These are phyloP conservation scores for Heliosperma pusillum DNA, from an alignment of 148 eudicot species.

Conservation along the genomic window DNA sequence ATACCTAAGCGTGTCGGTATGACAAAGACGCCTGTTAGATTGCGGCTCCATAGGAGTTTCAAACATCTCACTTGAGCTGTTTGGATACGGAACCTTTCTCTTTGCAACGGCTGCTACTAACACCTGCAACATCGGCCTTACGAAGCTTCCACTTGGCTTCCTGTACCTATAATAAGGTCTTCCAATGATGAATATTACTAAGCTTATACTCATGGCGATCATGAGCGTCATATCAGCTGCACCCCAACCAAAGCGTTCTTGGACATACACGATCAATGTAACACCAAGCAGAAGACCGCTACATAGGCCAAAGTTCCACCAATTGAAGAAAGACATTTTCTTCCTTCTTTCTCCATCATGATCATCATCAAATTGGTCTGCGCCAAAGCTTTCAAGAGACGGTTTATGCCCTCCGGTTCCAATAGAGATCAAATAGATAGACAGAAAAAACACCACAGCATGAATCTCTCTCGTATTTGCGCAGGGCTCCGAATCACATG, in stretches of 20 bases:
- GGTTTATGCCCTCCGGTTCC: constrained; percentile 92
- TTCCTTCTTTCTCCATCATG: constrained; percentile 48
- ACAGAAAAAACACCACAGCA: constrained; percentile 47
- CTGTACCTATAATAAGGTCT: constrained; percentile 65
- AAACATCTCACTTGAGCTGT: not conserved
- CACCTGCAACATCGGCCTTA: constrained; percentile 63
- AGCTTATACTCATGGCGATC: constrained; percentile 35
- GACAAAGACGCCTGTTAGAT: constrained; percentile 9
- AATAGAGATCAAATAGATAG: constrained; percentile 58
- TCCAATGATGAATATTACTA: constrained; percentile 51
- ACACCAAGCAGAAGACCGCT: constrained; percentile 60
- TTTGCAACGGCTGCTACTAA: constrained; percentile 64
- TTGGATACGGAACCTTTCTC: constrained; percentile 52
- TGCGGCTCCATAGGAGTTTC: not conserved
- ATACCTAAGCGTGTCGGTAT: constrained; percentile 10
- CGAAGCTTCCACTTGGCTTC: constrained; percentile 54
- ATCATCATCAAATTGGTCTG: constrained; percentile 79
- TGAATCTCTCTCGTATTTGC: constrained; percentile 41
- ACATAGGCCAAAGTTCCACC: constrained; percentile 75
- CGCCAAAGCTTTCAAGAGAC: constrained; percentile 74
- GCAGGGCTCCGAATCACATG: constrained; percentile 41
- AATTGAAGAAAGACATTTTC: constrained; percentile 79
- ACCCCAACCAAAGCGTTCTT: constrained; percentile 69
- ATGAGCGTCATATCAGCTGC: constrained; percentile 44
- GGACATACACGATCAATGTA: constrained; percentile 67